Base-by-base conservation (phyloP, 805 yeast species). In the Hanseniaspora lindneri region DNA sequence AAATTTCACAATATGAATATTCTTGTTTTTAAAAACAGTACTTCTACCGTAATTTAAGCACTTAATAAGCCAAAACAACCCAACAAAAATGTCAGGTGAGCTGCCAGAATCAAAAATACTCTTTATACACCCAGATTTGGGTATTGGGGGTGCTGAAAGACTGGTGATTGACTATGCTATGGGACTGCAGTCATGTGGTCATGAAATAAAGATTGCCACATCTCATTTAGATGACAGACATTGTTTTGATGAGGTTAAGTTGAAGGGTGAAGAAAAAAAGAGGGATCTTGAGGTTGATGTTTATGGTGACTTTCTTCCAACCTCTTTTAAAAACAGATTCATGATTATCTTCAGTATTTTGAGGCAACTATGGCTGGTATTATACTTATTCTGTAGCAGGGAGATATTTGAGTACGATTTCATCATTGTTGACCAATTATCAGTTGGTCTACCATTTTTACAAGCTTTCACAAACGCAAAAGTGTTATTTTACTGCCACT, bases 131-230 rank as follows among this genome's bases (percentile, higher is more conserved):
- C 98, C 98, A 0, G 98, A 92, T 65, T 67, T 92, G 47, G 98
- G 98, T 0, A 89, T 89, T 50, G 98, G 87, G 55, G 99, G 99
- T 3, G 99, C 99, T 1, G 99, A 92, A 61, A 71, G 99, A 51
- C 71, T 94, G n/a, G 87, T 92, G 1, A 95, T 92, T 1, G 99
- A 92, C 64, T 87, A 94, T 2, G 98, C 97, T 0, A 68, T 86
- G 3, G 95, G 95, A 0, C 66, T 92, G 24, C 86, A 89, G 58
- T 71, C 76, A 2, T 63, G 69, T 27, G 78, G 79, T 5, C 79
- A 83, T 59, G 70, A 68, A 1, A 78, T 92, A 10, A 70, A 72
- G 2, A 72, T 88, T 4, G 86, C 72, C 65, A 89, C 98, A 0
- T 87, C 96, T 0, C 95, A 92, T 60, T 88, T 95, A 64, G 96